These are phyloP conservation scores for Rachicladosporium sp. DNA, from an alignment of 2,329 filamentous ascomycete genomes.

Conservation along the genomic window DNA sequence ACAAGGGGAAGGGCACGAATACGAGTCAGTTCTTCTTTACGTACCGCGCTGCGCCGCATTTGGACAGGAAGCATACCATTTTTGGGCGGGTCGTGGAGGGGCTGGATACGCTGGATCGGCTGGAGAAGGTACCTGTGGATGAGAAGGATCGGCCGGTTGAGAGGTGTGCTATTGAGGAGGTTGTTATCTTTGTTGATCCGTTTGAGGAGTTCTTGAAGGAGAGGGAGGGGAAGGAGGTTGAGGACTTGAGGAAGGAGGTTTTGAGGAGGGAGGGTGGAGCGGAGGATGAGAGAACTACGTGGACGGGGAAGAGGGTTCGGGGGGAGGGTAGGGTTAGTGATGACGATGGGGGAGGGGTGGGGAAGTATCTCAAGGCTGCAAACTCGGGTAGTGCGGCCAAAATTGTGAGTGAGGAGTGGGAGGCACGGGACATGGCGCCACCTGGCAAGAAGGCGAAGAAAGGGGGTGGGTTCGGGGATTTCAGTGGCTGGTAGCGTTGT, in stretches of 20 bases:
- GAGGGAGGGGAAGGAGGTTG: constrained; percentile 39
- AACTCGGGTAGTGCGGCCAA: constrained; percentile 26
- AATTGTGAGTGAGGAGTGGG: constrained; percentile 45
- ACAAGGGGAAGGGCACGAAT: constrained; percentile 97
- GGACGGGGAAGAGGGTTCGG: constrained; percentile 87
- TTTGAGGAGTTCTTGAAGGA: constrained; percentile 86
- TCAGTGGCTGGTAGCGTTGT: constrained; percentile 64
- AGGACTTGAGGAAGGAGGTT: constrained; percentile 51
- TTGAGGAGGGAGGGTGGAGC: constrained; percentile 54
- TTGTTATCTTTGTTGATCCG: constrained; percentile 82
- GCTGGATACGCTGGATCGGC: constrained; percentile 49
- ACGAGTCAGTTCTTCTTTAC: constrained; percentile 91
- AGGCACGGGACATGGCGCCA: constrained; percentile 57
- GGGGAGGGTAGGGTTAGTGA: constrained; percentile 46
- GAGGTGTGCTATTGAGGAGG: constrained; percentile 68
- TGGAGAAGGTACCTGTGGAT: constrained; percentile 69
- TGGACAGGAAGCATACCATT: constrained; percentile 94
- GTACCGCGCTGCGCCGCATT: constrained; percentile 71
- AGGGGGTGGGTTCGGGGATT: constrained; percentile 76
- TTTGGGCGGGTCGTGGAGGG: constrained; percentile 79
- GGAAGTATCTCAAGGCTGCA: constrained; percentile 63
- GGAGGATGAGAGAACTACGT: constrained; percentile 82
- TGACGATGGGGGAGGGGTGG: constrained; percentile 41
- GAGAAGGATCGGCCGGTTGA: constrained; percentile 61
- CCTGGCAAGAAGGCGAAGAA: constrained; percentile 62